phyloP scores from a whole-genome alignment of 1,284 basidiomycete genomes.

The Porodaedalea pini region DNA sequence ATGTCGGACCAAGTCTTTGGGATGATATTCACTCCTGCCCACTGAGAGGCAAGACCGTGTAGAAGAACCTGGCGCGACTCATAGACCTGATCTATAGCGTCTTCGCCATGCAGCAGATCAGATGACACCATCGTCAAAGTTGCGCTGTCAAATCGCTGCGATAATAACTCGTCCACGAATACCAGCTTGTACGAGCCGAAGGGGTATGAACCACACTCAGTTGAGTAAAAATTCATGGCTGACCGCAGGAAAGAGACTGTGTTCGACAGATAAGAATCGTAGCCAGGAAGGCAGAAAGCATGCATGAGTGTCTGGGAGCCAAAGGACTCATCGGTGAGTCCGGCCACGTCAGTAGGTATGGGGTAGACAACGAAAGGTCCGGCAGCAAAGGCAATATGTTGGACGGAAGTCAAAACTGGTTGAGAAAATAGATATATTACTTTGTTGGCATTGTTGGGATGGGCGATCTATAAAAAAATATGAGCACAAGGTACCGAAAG shows the following conservation, averaged over 20 bases:
- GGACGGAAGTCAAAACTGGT: slow-evolving; percentile 84
- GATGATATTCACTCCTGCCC: slow-evolving; percentile 96
- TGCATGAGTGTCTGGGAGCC: slow-evolving; percentile 84
- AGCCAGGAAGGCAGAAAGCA: slow-evolving; percentile 90
- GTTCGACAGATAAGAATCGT: slow-evolving; percentile 64
- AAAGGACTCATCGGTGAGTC: slow-evolving; percentile 56
- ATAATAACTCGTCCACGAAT: slow-evolving; percentile 88
- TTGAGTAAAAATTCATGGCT: slow-evolving; percentile 89
- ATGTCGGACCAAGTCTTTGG: slow-evolving; percentile 93
- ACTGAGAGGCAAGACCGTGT: slow-evolving; percentile 91
- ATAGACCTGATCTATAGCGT: slow-evolving; percentile 91
- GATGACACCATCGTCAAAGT: slow-evolving; percentile 80
- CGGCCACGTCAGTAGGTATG: slow-evolving; percentile 59
- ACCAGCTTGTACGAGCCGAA: slow-evolving; percentile 94
- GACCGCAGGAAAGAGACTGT: slow-evolving; percentile 79
- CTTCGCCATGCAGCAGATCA: slow-evolving; percentile 84
- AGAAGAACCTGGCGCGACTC: slow-evolving; percentile 86
- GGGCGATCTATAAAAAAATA: slow-evolving; percentile 62
- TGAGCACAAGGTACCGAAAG: slow-evolving; percentile 21
- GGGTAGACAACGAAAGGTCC: slow-evolving; percentile 87
- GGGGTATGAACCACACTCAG: slow-evolving; percentile 95
- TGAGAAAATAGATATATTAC: slow-evolving; percentile 94
- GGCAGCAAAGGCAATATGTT: slow-evolving; percentile 94
- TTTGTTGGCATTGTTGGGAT: slow-evolving; percentile 92
- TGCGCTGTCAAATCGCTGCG: slow-evolving; percentile 78